Evolutionary conservation across 495 filamentous ascomycete genomes (phyloP).

Genomic region (Penicillium subrubescens): DNA sequence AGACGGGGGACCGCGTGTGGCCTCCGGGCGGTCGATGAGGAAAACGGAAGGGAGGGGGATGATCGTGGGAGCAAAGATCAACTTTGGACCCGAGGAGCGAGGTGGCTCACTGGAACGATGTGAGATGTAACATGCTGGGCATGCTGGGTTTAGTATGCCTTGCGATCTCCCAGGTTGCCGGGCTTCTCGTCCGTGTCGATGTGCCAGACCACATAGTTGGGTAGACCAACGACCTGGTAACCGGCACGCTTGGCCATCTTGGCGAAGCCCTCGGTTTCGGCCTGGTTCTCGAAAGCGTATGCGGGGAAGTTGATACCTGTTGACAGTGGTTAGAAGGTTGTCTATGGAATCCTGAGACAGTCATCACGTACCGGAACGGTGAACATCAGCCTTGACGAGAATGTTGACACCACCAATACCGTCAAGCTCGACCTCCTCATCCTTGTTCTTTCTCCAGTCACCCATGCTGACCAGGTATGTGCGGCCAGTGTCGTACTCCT

Average conservation of each 20-base stretch:
- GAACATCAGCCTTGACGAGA: conserved; percentile 95
- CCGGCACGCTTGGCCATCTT: conserved; percentile 98
- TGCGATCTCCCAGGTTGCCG: conserved; percentile 64
- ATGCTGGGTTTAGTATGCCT: conserved; percentile 40
- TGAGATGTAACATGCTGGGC: conserved; percentile 6
- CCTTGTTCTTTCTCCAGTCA: conserved; percentile 87
- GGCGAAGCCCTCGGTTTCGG: conserved; percentile 97
- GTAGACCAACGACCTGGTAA: conserved; percentile 87
- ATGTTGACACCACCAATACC: conserved; percentile 98
- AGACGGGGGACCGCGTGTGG: background rate
- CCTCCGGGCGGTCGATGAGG: conserved; percentile 13
- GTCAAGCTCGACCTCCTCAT: conserved; percentile 87
- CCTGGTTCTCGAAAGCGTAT: conserved; percentile 98
- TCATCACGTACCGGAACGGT: conserved; percentile 73
- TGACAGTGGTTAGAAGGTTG: background rate
- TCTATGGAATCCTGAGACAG: background rate
- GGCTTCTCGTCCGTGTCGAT: conserved; percentile 98
- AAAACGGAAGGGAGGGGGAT: conserved; percentile 17
- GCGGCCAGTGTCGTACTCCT: conserved; percentile 86
- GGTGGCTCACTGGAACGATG: conserved; percentile 11
- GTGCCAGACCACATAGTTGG: conserved; percentile 99
- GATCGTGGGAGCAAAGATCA: conserved; percentile 24
- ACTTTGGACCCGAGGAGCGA: conserved; percentile 17
- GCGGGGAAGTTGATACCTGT: conserved; percentile 94
- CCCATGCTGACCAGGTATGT: conserved; percentile 86